These are phyloP conservation scores for Solanum habrochaites DNA, from an alignment of 257 asterid species.

Conservation along the genomic window DNA sequence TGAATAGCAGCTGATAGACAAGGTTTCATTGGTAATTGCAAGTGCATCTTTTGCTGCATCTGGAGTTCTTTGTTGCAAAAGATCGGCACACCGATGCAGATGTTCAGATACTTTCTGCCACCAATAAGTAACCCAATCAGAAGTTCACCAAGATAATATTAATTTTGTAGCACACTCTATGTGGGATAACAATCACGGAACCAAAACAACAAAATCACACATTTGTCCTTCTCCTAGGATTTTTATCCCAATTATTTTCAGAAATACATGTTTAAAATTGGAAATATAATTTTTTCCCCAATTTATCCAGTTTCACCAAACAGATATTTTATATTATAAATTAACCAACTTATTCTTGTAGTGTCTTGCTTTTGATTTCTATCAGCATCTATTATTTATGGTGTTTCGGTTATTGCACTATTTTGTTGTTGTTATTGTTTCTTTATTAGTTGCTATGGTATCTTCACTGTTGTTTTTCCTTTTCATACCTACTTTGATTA, in stretches of 20 bases:
- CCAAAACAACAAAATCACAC: not conserved
- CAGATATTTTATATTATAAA: not conserved
- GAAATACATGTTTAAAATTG: not conserved
- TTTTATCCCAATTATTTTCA: not conserved
- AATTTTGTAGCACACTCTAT: not conserved
- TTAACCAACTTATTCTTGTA: not conserved
- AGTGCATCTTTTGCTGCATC: conserved; percentile 55
- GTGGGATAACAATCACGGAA: not conserved
- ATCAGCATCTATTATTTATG: not conserved
- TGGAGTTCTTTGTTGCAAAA: conserved; percentile 46
- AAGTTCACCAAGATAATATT: not conserved
- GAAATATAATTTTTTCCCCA: not conserved
- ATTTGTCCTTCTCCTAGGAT: not conserved
- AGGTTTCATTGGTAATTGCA: conserved; percentile 43
- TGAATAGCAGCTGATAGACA: conserved; percentile 58
- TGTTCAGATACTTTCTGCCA: conserved; percentile 59
- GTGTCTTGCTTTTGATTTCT: not conserved
- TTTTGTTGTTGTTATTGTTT: not conserved
- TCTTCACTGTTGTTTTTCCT: not conserved
- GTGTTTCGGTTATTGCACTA: not conserved
- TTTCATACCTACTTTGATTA: not conserved
- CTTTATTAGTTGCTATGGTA: not conserved
- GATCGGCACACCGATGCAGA: conserved; percentile 33
- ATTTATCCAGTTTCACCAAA: not conserved
- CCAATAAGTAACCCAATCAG: conserved; percentile 4